A percentile compares a stretch with the other conserved stretches of the same genome.
These are phyloP conservation scores for Ceratobasidium theobromae DNA, from an alignment of 1,284 basidiomycete species.

Conservation along the genomic window DNA sequence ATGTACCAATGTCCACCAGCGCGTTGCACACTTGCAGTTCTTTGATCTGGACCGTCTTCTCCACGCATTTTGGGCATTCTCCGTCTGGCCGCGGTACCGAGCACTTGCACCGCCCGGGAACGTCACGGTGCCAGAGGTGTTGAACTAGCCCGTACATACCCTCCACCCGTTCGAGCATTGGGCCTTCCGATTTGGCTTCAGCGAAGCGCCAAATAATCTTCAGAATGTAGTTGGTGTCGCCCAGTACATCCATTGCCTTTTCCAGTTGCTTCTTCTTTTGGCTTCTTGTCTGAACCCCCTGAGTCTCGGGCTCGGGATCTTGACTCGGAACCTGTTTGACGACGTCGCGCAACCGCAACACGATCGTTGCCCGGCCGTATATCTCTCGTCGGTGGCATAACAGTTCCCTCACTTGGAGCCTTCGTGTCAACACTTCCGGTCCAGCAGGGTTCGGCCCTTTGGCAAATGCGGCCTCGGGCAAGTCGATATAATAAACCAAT, in stretches of 20 bases:
- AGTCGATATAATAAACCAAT: constrained; percentile 18
- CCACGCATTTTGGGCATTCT: constrained; percentile 7
- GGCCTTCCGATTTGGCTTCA: neutral
- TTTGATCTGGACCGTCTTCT: neutral
- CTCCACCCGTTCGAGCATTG: neutral
- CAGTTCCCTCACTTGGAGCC: constrained; percentile 7
- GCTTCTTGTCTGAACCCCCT: neutral
- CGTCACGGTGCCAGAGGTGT: constrained; percentile 16
- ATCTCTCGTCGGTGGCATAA: constrained; percentile 8
- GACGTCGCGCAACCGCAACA: neutral
- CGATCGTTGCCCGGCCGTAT: constrained; percentile 8
- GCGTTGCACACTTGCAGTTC: constrained; percentile 1
- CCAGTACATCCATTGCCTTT: neutral
- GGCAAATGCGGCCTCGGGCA: neutral
- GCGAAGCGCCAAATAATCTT: constrained; percentile 26
- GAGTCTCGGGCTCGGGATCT: neutral
- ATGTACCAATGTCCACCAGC: neutral
- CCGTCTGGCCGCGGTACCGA: neutral
- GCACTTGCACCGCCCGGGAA: neutral
- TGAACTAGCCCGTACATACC: constrained; percentile 23
- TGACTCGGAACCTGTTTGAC: neutral
- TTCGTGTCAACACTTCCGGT: neutral
- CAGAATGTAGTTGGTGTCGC: neutral
- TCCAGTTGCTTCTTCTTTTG: neutral
- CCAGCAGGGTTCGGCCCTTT: neutral